Evolutionary conservation across 2,329 filamentous ascomycete genomes (phyloP).

Genomic region (Pseudopithomyces maydicus): DNA sequence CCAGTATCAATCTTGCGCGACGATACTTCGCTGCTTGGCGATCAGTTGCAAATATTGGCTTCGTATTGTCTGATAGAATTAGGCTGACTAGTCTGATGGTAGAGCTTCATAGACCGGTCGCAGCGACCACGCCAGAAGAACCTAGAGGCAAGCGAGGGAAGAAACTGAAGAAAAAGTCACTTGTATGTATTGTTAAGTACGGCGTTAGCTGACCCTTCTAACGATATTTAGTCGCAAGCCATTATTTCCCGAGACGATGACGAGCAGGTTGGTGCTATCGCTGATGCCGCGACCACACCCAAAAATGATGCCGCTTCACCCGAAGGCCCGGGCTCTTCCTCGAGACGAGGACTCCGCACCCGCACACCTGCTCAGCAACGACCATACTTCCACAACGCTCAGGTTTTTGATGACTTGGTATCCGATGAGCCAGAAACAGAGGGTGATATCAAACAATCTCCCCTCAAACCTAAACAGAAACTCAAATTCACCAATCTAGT

Average conservation of each 20-base stretch:
- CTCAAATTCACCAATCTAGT: constrained; percentile 11
- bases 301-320: constrained; percentile 25
- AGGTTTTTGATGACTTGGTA: constrained; percentile 33
- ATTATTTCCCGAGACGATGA: constrained; percentile 14
- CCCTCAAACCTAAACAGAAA: constrained; percentile 7
- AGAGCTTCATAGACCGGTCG: constrained; percentile 19
- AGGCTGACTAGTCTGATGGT: constrained; percentile 5
- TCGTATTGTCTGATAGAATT: not conserved
- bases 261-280: constrained; percentile 12
- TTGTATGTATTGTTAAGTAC: constrained; percentile 16
- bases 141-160: constrained; percentile 28
- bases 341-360: constrained; percentile 37
- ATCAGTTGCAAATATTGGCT: not conserved
- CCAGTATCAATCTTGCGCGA: not conserved
- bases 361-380: constrained; percentile 42
- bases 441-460: constrained; percentile 1
- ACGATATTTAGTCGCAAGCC: constrained; percentile 26
- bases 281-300: constrained; percentile 5
- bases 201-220: not conserved
- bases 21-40: not conserved
- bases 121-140: constrained; percentile 13
- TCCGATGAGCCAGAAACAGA: constrained; percentile 9
- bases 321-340: constrained; percentile 22
- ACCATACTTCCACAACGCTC: constrained; percentile 41
- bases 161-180: constrained; percentile 27